These are phyloP conservation scores for Pelargonium fulgidum DNA, from an alignment of 441 rosid genomes.

Conservation along the genomic window DNA sequence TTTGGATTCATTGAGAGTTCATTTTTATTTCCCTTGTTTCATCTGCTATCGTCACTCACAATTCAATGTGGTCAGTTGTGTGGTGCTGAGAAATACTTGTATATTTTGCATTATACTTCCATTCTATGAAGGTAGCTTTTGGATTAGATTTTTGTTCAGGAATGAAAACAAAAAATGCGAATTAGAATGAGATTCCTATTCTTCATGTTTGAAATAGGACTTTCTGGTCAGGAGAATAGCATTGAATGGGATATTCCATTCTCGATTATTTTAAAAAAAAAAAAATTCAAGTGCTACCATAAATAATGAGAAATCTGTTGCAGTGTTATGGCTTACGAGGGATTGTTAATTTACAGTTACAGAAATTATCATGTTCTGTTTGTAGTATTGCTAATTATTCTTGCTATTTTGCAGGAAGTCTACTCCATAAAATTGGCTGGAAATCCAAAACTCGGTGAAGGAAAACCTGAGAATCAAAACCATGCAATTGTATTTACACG, in stretches of 20 bases:
- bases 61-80: neutral
- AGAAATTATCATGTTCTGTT: neutral
- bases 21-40: neutral
- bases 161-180: too few species aligned
- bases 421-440: constrained; percentile 93
- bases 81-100: neutral
- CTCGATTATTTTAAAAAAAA: too few species aligned
- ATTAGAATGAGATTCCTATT: too few species aligned
- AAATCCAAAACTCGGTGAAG: constrained; percentile 96
- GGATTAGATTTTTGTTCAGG: neutral
- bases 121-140: too few species aligned
- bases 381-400: neutral
- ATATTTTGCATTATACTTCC: neutral
- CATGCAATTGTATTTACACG: constrained; percentile 97
- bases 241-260: too few species aligned
- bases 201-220: too few species aligned
- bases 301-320: neutral
- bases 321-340: constrained; percentile 1
- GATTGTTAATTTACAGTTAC: neutral
- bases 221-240: too few species aligned
- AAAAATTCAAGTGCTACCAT: neutral
- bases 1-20: neutral
- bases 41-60: neutral
- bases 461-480: constrained; percentile 99
- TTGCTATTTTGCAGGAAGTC: constrained; percentile 56